phyloP scores from a whole-genome alignment of 768 basidiomycete species.

The Coprinellus micaceus region DNA sequence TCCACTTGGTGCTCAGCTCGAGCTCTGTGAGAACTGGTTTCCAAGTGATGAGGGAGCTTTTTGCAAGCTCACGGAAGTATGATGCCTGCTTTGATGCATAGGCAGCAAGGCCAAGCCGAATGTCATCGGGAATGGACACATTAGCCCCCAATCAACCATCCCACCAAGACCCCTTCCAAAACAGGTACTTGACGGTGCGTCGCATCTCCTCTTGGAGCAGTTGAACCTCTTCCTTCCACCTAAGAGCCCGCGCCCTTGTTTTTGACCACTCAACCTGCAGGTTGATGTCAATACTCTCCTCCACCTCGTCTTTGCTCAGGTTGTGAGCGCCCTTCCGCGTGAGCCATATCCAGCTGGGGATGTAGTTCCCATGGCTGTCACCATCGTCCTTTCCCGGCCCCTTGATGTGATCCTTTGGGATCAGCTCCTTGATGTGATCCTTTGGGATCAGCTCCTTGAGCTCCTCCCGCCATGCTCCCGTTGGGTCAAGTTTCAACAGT shows the following conservation, averaged over 20 bases:
- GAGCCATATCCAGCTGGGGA: conserved; percentile 16
- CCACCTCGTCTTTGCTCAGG: conserved; percentile 1
- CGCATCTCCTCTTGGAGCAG: conserved; percentile 26
- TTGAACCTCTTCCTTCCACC: conserved; percentile 20
- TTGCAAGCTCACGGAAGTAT: neutral
- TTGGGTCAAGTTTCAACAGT: neutral
- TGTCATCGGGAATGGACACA: neutral
- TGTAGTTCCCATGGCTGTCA: neutral
- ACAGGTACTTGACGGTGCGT: conserved; percentile 17
- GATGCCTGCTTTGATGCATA: neutral
- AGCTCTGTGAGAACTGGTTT: neutral
- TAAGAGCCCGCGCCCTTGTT: conserved; percentile 13
- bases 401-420: too few relatives aligned
- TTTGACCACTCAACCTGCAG: conserved; percentile 21
- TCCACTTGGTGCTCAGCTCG: neutral
- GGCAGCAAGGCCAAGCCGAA: neutral
- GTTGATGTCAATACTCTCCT: conserved; percentile 6
- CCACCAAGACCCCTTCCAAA: conserved; percentile 21
- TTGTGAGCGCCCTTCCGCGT: neutral
- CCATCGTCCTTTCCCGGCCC: neutral
- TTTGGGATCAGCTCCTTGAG: neutral
- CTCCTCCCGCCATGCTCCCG: neutral
- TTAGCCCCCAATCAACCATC: neutral
- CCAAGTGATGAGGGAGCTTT: neutral
- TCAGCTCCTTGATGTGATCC: neutral